Conservation (phyloP, 768 basidiomycete species). For the Trametopsis cervina region DNA sequence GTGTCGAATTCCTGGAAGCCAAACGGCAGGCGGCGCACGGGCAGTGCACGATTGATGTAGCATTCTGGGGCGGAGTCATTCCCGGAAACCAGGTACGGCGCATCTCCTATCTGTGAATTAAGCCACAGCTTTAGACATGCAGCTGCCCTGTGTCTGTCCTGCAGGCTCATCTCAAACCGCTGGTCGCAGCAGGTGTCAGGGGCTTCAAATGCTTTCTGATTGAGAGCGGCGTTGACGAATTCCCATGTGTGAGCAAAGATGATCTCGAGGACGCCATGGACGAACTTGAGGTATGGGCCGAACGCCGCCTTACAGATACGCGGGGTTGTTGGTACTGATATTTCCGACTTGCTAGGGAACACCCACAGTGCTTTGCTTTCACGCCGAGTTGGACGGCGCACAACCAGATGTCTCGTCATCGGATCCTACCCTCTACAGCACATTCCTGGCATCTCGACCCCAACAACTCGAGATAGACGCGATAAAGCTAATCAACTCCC, state of each 20-base stretch:
- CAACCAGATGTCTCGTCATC: slow-evolving; percentile 13
- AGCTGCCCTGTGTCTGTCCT: too few species aligned
- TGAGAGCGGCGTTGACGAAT: slow-evolving; percentile 95
- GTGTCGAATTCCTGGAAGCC: slow-evolving; percentile 59
- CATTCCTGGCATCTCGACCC: slow-evolving; percentile 85
- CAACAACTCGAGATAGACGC: slow-evolving; percentile 74
- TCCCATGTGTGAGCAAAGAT: slow-evolving; percentile 72
- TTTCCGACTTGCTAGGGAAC: slow-evolving; percentile 40
- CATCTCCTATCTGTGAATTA: background rate
- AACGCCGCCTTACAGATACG: too few species aligned
- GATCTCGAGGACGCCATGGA: slow-evolving; percentile 70
- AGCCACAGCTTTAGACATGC: background rate
- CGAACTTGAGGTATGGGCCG: slow-evolving; percentile 53
- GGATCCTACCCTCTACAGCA: slow-evolving; percentile 57
- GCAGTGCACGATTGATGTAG: slow-evolving; percentile 77
- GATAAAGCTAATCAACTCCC: slow-evolving; percentile 64
- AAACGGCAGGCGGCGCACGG: slow-evolving; percentile 69
- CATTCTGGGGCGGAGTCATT: slow-evolving; percentile 93
- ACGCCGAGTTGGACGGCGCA: slow-evolving; percentile 74
- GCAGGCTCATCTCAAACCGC: slow-evolving; percentile 66
- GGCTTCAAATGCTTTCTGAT: slow-evolving; percentile 98
- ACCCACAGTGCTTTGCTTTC: slow-evolving; percentile 76
- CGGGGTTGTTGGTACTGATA: too few species aligned
- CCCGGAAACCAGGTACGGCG: slow-evolving; percentile 75
- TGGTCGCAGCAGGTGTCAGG: slow-evolving; percentile 76